Evolutionary conservation across 2,329 filamentous ascomycete species (phyloP).

Genomic region (Fusarium lateritium): DNA sequence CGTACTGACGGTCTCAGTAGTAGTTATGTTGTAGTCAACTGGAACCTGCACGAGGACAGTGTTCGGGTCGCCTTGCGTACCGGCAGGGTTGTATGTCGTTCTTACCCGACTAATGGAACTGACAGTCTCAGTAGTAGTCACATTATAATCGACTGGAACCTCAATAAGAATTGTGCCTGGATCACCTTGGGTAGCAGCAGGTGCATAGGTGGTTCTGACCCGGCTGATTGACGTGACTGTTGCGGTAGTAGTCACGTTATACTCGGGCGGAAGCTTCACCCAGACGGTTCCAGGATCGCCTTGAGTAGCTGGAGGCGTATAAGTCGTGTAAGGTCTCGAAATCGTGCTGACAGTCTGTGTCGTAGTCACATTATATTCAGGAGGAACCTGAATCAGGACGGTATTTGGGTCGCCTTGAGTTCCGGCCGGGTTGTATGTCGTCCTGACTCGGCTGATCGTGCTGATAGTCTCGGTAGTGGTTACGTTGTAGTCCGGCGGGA

Average conservation of each 20-base stretch:
- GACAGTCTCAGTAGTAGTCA: conserved; percentile 14
- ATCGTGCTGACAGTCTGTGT: conserved; percentile 10
- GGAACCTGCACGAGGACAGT: conserved; percentile 7
- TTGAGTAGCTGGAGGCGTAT: background rate
- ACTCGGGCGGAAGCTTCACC: conserved; percentile 13
- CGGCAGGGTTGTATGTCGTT: conserved; percentile 13
- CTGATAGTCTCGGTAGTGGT: conserved; percentile 14
- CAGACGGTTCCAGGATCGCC: conserved; percentile 23
- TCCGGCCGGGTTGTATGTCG: conserved; percentile 15
- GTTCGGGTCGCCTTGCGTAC: conserved; percentile 1
- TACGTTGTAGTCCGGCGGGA: conserved; percentile 22
- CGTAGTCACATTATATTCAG: conserved; percentile 18
- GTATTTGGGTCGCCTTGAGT: conserved; percentile 25
- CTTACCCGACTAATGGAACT: background rate
- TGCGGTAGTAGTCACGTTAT: conserved; percentile 15
- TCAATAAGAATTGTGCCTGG: conserved; percentile 14
- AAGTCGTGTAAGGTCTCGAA: conserved; percentile 11
- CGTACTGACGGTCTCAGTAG: background rate
- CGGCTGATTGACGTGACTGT: conserved; percentile 17
- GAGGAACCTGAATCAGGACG: conserved; percentile 20
- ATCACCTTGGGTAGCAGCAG: conserved; percentile 25
- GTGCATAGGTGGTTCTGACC: conserved; percentile 7
- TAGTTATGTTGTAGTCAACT: background rate
- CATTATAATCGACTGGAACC: conserved; percentile 14
- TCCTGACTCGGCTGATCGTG: conserved; percentile 17